phyloP scores from a whole-genome alignment of 73 alveolate species.

The Breviolum minutum region DNA sequence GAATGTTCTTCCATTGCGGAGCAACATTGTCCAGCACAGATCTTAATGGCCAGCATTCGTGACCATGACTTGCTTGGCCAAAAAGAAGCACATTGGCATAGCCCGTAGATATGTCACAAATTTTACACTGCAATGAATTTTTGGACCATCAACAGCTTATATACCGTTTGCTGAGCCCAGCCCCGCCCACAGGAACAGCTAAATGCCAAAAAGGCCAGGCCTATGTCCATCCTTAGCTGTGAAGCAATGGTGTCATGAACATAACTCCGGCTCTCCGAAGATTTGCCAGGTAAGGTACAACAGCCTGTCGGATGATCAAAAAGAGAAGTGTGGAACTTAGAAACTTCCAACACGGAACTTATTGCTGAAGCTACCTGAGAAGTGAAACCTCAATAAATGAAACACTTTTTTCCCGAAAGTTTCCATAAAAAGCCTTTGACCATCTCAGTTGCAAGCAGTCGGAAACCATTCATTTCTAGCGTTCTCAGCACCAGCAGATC shows the following conservation, averaged over 20 bases:
- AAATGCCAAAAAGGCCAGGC: conserved; percentile 62
- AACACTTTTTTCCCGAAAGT: too few species aligned
- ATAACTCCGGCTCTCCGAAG: background rate
- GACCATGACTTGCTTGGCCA: background rate
- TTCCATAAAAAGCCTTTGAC: too few species aligned
- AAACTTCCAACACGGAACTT: background rate
- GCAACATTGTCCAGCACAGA: too few species aligned
- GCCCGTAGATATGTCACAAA: too few species aligned
- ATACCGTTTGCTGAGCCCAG: background rate
- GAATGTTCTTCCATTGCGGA: background rate
- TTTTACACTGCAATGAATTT: background rate
- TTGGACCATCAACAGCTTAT: background rate
- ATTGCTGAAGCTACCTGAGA: background rate
- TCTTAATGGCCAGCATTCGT: background rate
- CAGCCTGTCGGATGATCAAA: conserved; percentile 37
- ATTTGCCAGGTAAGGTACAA: conserved; percentile 8
- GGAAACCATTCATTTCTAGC: too few species aligned
- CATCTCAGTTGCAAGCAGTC: too few species aligned
- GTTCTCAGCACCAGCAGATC: background rate
- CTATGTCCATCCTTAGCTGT: too few species aligned
- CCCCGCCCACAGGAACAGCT: conserved; percentile 51
- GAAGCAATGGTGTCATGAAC: background rate
- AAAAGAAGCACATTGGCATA: too few species aligned
- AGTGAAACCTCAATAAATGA: background rate
- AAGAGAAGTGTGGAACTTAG: conserved; percentile 54